Evolutionary conservation across 192 early-diverging fungal genomes (phyloP).

Genomic region (Neocallimastix lanati): DNA sequence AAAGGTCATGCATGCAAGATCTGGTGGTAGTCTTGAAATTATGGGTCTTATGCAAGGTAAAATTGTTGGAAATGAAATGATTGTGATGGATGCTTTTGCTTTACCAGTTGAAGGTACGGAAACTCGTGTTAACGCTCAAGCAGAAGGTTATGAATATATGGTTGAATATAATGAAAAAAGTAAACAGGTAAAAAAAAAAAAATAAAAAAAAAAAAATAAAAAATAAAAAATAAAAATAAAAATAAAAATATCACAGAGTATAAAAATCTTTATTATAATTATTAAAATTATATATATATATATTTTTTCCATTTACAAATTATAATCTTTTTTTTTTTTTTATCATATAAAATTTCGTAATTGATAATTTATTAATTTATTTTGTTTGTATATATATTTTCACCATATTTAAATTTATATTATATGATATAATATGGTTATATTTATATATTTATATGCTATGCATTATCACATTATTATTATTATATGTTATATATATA

Average conservation of each 20-base stretch:
- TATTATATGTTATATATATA: too few species aligned
- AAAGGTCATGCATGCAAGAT: slow-evolving; percentile 90
- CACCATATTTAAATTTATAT: too few species aligned
- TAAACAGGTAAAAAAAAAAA: slow-evolving; percentile 36
- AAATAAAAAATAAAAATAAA: background rate
- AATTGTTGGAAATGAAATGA: slow-evolving; percentile 64
- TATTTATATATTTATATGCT: too few species aligned
- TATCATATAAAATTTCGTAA: background rate
- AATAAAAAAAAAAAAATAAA: background rate
- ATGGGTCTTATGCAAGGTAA: slow-evolving; percentile 99
- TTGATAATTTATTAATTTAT: too few species aligned
- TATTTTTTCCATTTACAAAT: background rate
- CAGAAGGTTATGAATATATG: slow-evolving; percentile 95
- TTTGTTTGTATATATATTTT: too few species aligned
- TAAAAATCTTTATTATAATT: background rate
- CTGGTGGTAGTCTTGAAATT: slow-evolving; percentile 85
- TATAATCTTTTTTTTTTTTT: background rate
- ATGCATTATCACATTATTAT: too few species aligned
- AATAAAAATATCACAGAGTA: too few species aligned
- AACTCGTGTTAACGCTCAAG: slow-evolving; percentile 83
- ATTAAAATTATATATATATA: background rate
- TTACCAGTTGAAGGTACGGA: slow-evolving; percentile 97
- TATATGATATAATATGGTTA: too few species aligned
- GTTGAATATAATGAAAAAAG: slow-evolving; percentile 70
- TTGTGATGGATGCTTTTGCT: slow-evolving; percentile 92